Conservation (phyloP, 2,329 filamentous ascomycete species). For the Sphaerulina musiva region DNA sequence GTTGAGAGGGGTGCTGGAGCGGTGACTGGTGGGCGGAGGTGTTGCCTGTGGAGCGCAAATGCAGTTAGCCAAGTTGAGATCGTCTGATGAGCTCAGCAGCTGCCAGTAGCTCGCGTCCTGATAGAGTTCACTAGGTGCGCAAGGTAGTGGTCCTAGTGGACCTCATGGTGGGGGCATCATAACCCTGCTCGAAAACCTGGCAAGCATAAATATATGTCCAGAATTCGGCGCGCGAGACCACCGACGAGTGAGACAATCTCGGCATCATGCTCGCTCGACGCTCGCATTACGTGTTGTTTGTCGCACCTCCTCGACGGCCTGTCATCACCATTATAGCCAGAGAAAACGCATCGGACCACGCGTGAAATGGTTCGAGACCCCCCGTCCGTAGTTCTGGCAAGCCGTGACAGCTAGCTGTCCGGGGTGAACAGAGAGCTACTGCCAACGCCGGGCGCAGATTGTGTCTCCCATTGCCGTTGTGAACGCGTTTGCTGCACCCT, state of each 20-base stretch:
- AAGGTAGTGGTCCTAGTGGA: neutral
- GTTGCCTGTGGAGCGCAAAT: conserved; percentile 4
- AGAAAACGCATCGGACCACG: neutral
- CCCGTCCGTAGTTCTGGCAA: neutral
- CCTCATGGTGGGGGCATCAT: neutral
- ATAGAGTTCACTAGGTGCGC: neutral
- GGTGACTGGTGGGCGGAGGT: conserved; percentile 7
- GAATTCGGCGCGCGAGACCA: neutral
- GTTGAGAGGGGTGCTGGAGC: conserved; percentile 7
- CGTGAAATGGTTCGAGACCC: neutral
- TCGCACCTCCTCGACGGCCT: neutral
- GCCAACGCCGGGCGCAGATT: neutral
- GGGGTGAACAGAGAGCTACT: neutral
- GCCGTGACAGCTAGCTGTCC: conserved; percentile 1
- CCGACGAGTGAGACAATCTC: neutral
- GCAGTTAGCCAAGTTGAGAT: conserved; percentile 7
- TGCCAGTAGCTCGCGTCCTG: neutral
- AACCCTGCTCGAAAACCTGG: neutral
- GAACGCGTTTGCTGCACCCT: conserved; percentile 1
- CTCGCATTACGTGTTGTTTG: neutral
- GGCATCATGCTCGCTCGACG: neutral
- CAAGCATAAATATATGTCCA: neutral
- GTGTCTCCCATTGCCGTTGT: conserved; percentile 1
- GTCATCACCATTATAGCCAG: neutral
- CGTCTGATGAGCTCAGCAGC: neutral